Base-by-base conservation (phyloP, 2,329 filamentous ascomycete species). In the Aspergillus udagawae region DNA sequence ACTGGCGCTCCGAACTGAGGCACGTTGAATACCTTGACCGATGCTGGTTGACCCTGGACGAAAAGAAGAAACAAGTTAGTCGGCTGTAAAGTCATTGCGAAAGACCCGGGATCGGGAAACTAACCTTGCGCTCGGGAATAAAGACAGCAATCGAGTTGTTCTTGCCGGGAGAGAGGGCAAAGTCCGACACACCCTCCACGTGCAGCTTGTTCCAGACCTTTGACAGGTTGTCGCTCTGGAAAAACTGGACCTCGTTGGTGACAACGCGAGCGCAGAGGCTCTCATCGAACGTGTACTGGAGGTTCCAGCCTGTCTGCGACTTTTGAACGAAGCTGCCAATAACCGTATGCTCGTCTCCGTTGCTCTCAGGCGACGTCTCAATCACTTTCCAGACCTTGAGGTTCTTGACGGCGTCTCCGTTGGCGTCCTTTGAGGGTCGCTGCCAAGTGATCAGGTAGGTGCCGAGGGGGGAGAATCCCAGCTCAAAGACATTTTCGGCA, bases 231-330 rank as follows among this genome's bases (percentile, higher is more conserved):
- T 88, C 83, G 73, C 91, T 94, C 77, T 96, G 85, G 80, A 93
- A 97, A 76, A 99, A 96, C 70, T 97, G 94, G 56, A 99, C 90
- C 81, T 97, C 92, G 74, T 99, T 99, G 75, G 91, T 97, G 68
- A 97, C 93, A 61, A 88, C 83, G 65, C 94, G 91, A 64, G 93
- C 94, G 75, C 93, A 97, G 75, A 91, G 93, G 73, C 87, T 85
- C 82, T 99, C 94, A 72, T 99, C 94, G 58, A 86, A 84, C 29
- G 92, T 96, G 77, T 97, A 99, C 78, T 97, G 93, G 71, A 99
- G 82, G 73, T 97, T 97, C 93, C 93, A 97, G 70, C 92, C 91
- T 49, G 89, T 91, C 80, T 96, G 91, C 63, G 87, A 89, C 82
- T 97, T 97, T 77, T 99, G 94, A 65, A 99, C 94, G 73, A 95